Base-by-base conservation (phyloP, 2,329 filamentous ascomycete genomes). In the Alternaria alternata region DNA sequence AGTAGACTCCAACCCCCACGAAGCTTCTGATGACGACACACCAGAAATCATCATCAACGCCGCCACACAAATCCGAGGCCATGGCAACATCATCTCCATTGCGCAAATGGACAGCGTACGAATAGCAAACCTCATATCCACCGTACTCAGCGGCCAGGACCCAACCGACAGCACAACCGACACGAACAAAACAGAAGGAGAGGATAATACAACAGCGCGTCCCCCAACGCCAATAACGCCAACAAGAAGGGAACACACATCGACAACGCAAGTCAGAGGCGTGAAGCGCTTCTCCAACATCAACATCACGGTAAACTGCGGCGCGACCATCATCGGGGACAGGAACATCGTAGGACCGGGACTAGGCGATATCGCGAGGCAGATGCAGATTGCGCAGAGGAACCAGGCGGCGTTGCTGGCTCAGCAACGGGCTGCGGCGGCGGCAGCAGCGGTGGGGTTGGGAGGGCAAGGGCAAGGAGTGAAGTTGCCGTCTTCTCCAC, bases 41-140 rank as follows among this genome's bases (percentile, higher is more conserved):
- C 72, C 72, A n/a, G 74, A 77, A 55, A 63, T 78, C 38, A 77
- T 69, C 20, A 68, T 78, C 56, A 78, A 78, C 58, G 73, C 75
- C 7, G 66, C 70, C 0, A 77, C 74, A 8, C 74, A 78, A 44
- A 71, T 78, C 41, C 64, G 74, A 32, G 74, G 74, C 39, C 68
- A 72, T 18, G 74, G 71, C 5, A 78, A 78, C 58, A 76, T 78
- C 28, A 68, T 78, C 30, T 73, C 69, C 24, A 71, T 75, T 34
- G 66, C 69, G 20, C 73, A 72, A 32, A 70, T 77, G 69, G 74
- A 77, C 44, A 72, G 66, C 30, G 61, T 60, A 32, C 59, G 69
- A 18, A 71, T 77, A 62, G 71, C 73, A 32, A 72, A 62, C 22
- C 59, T 76, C 36, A 59, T 76, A 24, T 61, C 66, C 18, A 51